Percentiles rank a stretch among this genome's conserved stretches.
Evolutionary conservation across 2,329 filamentous ascomycete genomes (phyloP).

Genomic region (Penicillium nordicum): DNA sequence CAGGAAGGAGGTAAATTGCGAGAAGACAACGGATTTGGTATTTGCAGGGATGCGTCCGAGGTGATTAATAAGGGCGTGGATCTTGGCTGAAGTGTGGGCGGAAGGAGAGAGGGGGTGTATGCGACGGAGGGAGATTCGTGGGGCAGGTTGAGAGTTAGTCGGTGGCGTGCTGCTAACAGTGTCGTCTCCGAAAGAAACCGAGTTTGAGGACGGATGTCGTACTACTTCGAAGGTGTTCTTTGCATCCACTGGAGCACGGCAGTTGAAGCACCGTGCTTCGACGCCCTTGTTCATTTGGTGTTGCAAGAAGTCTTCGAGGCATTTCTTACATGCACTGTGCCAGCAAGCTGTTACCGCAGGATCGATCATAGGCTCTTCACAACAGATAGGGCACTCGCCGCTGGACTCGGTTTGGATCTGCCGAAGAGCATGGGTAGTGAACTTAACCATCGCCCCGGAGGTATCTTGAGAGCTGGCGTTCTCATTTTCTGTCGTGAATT

Average conservation of each 20-base stretch:
- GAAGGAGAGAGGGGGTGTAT: slow-evolving; percentile 61
- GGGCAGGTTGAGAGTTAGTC: slow-evolving; percentile 33
- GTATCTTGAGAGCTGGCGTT: slow-evolving; percentile 47
- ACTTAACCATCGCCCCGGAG: slow-evolving; percentile 63
- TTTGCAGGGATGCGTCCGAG: slow-evolving; percentile 67
- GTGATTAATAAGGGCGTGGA: slow-evolving; percentile 72
- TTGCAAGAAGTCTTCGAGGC: slow-evolving; percentile 82
- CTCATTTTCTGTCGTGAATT: slow-evolving; percentile 70
- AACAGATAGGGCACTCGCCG: slow-evolving; percentile 90
- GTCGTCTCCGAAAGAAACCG: slow-evolving; percentile 45
- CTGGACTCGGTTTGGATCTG: slow-evolving; percentile 88
- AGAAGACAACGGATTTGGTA: slow-evolving; percentile 90
- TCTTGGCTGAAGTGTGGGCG: slow-evolving; percentile 70
- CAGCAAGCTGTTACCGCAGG: slow-evolving; percentile 94
- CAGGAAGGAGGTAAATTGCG: slow-evolving; percentile 95
- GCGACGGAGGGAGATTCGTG: slow-evolving; percentile 59
- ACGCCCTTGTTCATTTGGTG: slow-evolving; percentile 77
- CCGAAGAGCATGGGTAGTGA: slow-evolving; percentile 79
- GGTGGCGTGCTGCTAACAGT: slow-evolving; percentile 41
- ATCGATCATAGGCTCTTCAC: slow-evolving; percentile 92
- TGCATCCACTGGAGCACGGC: slow-evolving; percentile 74
- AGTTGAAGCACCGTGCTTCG: slow-evolving; percentile 82
- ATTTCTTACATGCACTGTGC: slow-evolving; percentile 95
- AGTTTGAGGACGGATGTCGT: slow-evolving; percentile 57
- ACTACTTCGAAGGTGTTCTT: slow-evolving; percentile 92